Conservation (phyloP, 768 basidiomycete species). For the Suillus clintonianus region DNA sequence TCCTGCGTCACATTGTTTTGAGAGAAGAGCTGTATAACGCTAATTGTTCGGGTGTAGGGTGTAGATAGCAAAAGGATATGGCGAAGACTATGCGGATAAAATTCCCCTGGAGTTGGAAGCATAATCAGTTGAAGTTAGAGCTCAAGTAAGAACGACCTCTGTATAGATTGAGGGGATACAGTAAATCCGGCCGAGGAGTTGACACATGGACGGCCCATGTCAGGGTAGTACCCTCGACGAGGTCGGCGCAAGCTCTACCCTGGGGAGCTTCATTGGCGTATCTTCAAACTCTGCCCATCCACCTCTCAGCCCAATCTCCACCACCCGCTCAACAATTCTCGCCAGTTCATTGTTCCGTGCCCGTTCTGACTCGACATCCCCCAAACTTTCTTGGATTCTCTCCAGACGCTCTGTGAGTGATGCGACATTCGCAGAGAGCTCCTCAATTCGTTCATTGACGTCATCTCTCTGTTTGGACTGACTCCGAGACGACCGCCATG, state of each 20-base stretch:
- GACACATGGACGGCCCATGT: not conserved
- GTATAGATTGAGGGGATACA: not conserved
- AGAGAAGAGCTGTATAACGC: not conserved
- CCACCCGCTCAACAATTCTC: conserved; percentile 62
- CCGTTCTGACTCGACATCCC: conserved; percentile 32
- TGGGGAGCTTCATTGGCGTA: conserved; percentile 54
- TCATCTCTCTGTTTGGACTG: conserved; percentile 69
- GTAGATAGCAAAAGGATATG: not conserved
- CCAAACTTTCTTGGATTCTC: conserved; percentile 45
- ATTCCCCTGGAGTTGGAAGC: not conserved
- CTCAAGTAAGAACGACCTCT: not conserved
- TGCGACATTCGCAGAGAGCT: conserved; percentile 47
- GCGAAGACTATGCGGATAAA: no score
- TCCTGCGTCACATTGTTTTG: not conserved
- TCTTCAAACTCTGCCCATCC: conserved; percentile 68
- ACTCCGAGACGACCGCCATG: conserved; percentile 72
- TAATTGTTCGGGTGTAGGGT: not conserved
- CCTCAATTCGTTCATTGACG: conserved; percentile 72
- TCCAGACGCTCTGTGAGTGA: conserved; percentile 47
- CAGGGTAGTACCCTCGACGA: not conserved
- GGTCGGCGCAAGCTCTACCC: conserved; percentile 34
- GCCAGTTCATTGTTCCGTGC: conserved; percentile 63
- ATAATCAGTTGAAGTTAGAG: not conserved
- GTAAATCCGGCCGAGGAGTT: not conserved
- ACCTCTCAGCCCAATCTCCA: conserved; percentile 65